Evolutionary conservation across 2,329 filamentous ascomycete species (phyloP).

Genomic region (Hyphodiscus sp.): DNA sequence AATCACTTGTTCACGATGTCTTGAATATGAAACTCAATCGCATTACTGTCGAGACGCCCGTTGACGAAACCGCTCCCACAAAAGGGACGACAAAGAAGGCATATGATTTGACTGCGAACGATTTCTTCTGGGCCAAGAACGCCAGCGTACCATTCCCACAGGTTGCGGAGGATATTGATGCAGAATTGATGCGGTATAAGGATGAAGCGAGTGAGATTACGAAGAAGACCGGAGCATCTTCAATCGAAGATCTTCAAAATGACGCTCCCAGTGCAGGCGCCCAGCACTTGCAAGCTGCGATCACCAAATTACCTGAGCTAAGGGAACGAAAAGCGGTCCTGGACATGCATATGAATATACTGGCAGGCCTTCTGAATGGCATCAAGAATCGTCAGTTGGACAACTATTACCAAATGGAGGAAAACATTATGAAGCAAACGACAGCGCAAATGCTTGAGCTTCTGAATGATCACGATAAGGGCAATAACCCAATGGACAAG

Average conservation of each 20-base stretch:
- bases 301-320: slow-evolving; percentile 85
- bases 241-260: slow-evolving; percentile 86
- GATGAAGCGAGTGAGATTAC: slow-evolving; percentile 92
- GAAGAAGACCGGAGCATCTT: slow-evolving; percentile 87
- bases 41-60: slow-evolving; percentile 81
- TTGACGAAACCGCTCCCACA: slow-evolving; percentile 68
- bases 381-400: slow-evolving; percentile 95
- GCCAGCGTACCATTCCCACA: slow-evolving; percentile 87
- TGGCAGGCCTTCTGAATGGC: slow-evolving; percentile 66
- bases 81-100: slow-evolving; percentile 77
- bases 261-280: slow-evolving; percentile 76
- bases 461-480: slow-evolving; percentile 74
- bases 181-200: slow-evolving; percentile 89
- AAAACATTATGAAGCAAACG: slow-evolving; percentile 84
- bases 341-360: slow-evolving; percentile 99
- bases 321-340: slow-evolving; percentile 86
- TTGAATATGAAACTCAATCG: slow-evolving; percentile 80
- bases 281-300: slow-evolving; percentile 91
- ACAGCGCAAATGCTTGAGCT: slow-evolving; percentile 85
- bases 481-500: slow-evolving; percentile 80
- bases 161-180: slow-evolving; percentile 92
- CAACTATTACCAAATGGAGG: slow-evolving; percentile 92
- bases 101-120: slow-evolving; percentile 82
- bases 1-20: slow-evolving; percentile 76
- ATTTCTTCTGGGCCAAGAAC: slow-evolving; percentile 97